These are phyloP conservation scores for Saturnispora quitensis DNA, from an alignment of 805 yeast genomes.

Conservation along the genomic window DNA sequence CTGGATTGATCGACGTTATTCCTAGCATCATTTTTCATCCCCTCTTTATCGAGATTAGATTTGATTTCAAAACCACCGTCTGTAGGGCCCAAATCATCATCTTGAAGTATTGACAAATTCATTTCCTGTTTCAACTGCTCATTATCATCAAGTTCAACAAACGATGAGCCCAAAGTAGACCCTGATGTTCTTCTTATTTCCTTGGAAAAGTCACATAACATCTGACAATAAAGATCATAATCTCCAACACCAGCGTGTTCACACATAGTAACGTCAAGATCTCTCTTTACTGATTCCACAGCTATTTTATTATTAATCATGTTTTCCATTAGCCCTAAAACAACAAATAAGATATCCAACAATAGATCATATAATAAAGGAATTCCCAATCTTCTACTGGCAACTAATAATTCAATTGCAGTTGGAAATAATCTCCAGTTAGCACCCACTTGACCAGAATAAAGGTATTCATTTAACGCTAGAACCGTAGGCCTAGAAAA, in stretches of 20 bases:
- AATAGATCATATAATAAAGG: constrained; percentile 65
- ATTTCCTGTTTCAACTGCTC: not conserved
- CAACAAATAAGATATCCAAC: constrained; percentile 58
- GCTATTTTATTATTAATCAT: constrained; percentile 1
- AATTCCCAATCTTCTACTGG: constrained; percentile 57
- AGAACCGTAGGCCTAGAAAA: constrained; percentile 50
- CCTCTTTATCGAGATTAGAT: constrained; percentile 1
- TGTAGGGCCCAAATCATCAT: constrained; percentile 5
- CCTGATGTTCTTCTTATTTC: constrained; percentile 12
- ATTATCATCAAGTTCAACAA: constrained; percentile 4
- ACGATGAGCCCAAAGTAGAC: constrained; percentile 5
- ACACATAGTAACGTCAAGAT: not conserved
- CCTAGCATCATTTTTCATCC: not conserved
- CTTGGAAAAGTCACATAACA: constrained; percentile 7
- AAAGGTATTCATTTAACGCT: constrained; percentile 64
- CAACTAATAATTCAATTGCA: constrained; percentile 50
- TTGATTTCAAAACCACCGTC: not conserved
- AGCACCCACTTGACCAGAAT: constrained; percentile 72
- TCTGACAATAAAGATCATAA: constrained; percentile 10
- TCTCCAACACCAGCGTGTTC: constrained; percentile 10
- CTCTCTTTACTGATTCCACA: not conserved
- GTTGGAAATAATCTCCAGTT: constrained; percentile 68
- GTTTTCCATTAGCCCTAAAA: constrained; percentile 56
- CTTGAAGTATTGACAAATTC: not conserved
- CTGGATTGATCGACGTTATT: not conserved